phyloP scores from a whole-genome alignment of 1,284 basidiomycete genomes.

The Cutaneotrichosporon curvatum region DNA sequence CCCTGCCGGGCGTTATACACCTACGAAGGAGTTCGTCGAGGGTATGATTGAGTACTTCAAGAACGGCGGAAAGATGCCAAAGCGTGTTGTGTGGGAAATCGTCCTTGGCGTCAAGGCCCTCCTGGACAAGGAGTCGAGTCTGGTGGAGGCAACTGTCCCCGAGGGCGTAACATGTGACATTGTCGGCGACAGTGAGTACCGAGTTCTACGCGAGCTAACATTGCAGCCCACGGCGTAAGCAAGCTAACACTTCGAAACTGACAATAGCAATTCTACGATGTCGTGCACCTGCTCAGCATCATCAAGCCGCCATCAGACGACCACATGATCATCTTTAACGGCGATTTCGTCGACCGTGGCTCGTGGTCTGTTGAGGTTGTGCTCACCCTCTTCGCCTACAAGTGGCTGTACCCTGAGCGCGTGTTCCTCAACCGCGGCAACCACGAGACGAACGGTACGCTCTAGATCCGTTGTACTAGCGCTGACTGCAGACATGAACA shows the following conservation, averaged over 20 bases:
- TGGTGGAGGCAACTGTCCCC: constrained; percentile 71
- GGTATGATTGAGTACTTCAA: constrained; percentile 90
- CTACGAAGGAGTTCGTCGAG: constrained; percentile 71
- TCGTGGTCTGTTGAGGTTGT: constrained; percentile 96
- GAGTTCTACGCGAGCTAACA: not conserved
- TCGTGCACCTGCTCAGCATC: constrained; percentile 76
- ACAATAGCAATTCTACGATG: constrained; percentile 78
- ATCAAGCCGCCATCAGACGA: constrained; percentile 75
- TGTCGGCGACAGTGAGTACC: constrained; percentile 65
- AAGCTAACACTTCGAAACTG: not conserved
- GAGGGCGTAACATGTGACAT: constrained; percentile 80
- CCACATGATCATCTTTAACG: constrained; percentile 86
- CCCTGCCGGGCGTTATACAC: constrained; percentile 51
- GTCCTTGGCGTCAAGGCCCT: constrained; percentile 70
- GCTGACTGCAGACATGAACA: constrained; percentile 58
- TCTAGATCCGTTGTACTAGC: not conserved
- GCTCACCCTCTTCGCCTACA: constrained; percentile 87
- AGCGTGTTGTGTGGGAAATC: constrained; percentile 92
- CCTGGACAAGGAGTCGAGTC: constrained; percentile 68
- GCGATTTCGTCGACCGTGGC: constrained; percentile 90
- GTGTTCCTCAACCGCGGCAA: constrained; percentile 93
- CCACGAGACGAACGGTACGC: constrained; percentile 69
- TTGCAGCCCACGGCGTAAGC: constrained; percentile 21
- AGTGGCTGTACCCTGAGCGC: constrained; percentile 84
- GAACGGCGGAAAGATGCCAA: constrained; percentile 66